phyloP scores from a whole-genome alignment of 108 stramenopile genomes.

The Nitzschia palea region DNA sequence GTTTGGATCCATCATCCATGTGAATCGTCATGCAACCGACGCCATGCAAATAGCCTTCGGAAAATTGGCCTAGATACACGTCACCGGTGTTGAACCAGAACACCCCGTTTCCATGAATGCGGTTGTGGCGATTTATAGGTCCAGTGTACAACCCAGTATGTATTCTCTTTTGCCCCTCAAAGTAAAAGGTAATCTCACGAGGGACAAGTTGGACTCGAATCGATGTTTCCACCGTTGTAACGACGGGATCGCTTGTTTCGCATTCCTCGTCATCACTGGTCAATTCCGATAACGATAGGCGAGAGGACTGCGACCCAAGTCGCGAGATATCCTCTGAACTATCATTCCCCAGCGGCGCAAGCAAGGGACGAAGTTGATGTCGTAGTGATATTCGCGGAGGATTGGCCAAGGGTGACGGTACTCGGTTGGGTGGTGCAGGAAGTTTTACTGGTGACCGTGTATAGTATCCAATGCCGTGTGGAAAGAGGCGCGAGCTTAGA shows the following conservation, averaged over 20 bases:
- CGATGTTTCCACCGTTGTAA: background rate
- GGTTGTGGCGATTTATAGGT: background rate
- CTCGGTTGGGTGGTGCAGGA: background rate
- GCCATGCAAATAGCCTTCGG: slow-evolving; percentile 7
- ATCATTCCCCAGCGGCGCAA: too few species aligned
- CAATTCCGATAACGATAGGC: too few species aligned
- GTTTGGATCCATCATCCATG: background rate
- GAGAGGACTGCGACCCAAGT: too few species aligned
- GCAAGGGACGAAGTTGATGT: too few species aligned
- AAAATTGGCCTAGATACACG: slow-evolving; percentile 20
- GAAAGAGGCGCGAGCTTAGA: slow-evolving; percentile 16
- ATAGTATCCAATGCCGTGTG: slow-evolving; percentile 5
- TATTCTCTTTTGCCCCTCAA: background rate
- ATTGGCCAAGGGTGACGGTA: background rate
- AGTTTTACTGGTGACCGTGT: background rate
- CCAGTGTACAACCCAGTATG: slow-evolving; percentile 17
- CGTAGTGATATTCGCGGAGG: too few species aligned
- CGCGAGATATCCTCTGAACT: too few species aligned
- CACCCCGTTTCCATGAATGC: slow-evolving; percentile 23
- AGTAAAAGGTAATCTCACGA: background rate
- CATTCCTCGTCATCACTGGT: too few species aligned
- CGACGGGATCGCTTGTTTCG: too few species aligned
- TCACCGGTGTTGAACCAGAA: slow-evolving; percentile 25
- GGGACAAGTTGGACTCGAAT: slow-evolving; percentile 18
- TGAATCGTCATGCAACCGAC: slow-evolving; percentile 5